Conservation (phyloP, 2,329 filamentous ascomycete genomes). For the Elsinoe australis region DNA sequence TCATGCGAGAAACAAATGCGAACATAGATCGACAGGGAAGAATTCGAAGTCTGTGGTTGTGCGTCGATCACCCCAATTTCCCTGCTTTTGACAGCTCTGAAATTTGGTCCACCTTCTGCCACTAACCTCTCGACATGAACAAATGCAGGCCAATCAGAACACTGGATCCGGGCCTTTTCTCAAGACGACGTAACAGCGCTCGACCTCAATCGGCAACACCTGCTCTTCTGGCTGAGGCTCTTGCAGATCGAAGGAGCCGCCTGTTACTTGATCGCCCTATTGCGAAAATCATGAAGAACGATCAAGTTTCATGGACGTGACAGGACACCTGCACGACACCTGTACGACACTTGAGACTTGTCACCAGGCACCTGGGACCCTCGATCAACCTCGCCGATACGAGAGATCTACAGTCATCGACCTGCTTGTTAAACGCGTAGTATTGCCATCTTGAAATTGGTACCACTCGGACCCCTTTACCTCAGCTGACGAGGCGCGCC, state of each 20-base stretch:
- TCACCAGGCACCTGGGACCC: no score
- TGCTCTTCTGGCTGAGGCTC: not conserved
- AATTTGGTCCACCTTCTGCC: not conserved
- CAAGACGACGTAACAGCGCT: no score
- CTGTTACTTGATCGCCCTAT: not conserved
- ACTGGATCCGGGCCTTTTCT: no score
- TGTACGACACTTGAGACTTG: no score
- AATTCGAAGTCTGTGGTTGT: not conserved
- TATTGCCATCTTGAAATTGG: no score
- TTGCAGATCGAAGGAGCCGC: constrained; percentile 13
- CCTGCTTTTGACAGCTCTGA: constrained; percentile 10
- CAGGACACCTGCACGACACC: not conserved
- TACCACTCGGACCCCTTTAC: no score
- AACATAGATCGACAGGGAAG: constrained; percentile 14
- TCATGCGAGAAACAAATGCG: constrained; percentile 7
- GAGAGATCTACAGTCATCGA: no score
- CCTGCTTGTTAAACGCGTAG: no score
- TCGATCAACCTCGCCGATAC: no score
- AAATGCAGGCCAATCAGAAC: constrained; percentile 8
- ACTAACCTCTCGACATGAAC: not conserved
- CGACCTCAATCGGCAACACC: constrained; percentile 3
- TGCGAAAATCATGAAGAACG: not conserved
- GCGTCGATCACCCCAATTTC: constrained; percentile 7
- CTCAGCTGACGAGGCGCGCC: no score
- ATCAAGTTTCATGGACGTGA: not conserved